A percentile compares a stretch with the other conserved stretches of the same genome.
These are phyloP conservation scores for Quercus tomentella DNA, from an alignment of 331 rosid genomes.

Conservation along the genomic window DNA sequence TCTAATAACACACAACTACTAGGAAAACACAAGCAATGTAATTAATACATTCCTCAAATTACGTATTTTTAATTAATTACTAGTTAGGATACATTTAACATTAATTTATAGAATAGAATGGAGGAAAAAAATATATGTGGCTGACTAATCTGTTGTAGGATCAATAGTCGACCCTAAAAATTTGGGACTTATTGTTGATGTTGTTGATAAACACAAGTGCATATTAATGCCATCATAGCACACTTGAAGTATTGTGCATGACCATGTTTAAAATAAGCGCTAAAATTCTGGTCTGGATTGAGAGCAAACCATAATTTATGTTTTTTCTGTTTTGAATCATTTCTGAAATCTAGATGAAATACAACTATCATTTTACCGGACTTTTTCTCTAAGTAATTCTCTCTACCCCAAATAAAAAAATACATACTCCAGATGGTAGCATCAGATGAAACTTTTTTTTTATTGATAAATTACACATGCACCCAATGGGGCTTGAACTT, in stretches of 20 bases:
- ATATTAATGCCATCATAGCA: background rate
- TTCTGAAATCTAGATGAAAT: background rate
- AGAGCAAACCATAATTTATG: background rate
- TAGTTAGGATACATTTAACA: background rate
- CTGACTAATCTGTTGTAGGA: no score
- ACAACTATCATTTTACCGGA: background rate
- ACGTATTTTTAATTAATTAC: background rate
- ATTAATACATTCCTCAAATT: background rate
- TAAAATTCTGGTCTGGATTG: conserved; percentile 1
- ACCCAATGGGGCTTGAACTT: no score
- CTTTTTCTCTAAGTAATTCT: background rate
- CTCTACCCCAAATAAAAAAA: background rate
- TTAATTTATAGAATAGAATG: background rate
- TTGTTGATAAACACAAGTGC: background rate
- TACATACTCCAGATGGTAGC: background rate
- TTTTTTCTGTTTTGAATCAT: background rate
- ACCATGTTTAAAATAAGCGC: background rate
- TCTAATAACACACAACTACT: background rate
- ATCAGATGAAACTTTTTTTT: background rate
- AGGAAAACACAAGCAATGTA: background rate
- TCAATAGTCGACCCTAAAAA: no score
- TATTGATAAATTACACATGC: no score
- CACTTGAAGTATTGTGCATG: background rate
- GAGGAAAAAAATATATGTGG: no score
- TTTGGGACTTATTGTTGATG: no score